A percentile compares a stretch with the other conserved stretches of the same genome.
phyloP scores from a whole-genome alignment of 208 protist genomes.

The Trypanosoma rangeli region DNA sequence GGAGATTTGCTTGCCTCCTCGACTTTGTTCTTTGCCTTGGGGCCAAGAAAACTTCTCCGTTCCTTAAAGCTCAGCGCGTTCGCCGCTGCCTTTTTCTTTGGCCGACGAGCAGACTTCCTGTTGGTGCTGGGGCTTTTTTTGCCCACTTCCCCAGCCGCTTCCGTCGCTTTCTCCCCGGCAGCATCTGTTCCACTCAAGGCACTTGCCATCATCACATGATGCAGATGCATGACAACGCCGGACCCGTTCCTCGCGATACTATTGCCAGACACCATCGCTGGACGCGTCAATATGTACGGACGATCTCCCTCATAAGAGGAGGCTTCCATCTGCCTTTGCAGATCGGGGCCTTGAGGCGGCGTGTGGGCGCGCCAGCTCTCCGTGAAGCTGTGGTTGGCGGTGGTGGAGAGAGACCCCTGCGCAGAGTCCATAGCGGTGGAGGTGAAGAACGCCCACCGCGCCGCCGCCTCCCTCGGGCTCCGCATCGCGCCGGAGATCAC shows the following conservation, averaged over 20 bases:
- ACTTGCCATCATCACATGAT: slow-evolving; percentile 15
- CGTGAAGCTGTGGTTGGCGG: too few relatives aligned
- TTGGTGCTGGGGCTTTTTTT: background rate
- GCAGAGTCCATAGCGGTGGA: background rate
- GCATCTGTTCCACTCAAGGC: background rate
- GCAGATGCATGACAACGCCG: slow-evolving; percentile 25
- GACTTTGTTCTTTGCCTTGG: background rate
- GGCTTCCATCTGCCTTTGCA: too few relatives aligned
- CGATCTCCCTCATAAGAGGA: background rate
- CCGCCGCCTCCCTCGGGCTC: background rate
- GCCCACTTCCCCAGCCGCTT: background rate
- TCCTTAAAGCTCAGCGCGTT: too few relatives aligned
- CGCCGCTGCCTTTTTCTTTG: too few relatives aligned
- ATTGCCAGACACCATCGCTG: slow-evolving; percentile 11
- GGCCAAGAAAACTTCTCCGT: too few relatives aligned
- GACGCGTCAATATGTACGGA: slow-evolving; percentile 2
- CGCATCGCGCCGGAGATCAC: slow-evolving; percentile 1
- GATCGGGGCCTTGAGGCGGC: too few relatives aligned
- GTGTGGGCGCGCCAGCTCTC: too few relatives aligned
- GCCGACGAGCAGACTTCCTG: too few relatives aligned
- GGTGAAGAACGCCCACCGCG: slow-evolving; percentile 10
- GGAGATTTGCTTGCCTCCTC: background rate
- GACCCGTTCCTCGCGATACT: slow-evolving; percentile 23
- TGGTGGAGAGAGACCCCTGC: too few relatives aligned
- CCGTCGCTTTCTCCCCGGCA: too few relatives aligned